A percentile compares a stretch with the other conserved stretches of the same genome.
Conservation (phyloP, 2,329 filamentous ascomycete species). For the Aspergillus sp. region DNA sequence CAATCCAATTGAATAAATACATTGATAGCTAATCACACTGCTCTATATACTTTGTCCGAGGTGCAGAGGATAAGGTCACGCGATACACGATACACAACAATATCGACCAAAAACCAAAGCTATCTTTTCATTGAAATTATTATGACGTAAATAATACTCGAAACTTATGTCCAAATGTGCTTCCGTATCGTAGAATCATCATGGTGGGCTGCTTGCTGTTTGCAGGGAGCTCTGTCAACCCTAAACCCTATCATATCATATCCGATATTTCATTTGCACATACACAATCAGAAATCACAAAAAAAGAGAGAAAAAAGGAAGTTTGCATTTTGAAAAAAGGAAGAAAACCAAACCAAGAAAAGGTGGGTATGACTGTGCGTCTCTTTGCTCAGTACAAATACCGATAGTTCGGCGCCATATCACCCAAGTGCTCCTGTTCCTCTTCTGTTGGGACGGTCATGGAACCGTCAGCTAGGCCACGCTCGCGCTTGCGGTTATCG, state of each 20-base stretch:
- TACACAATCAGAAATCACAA: background rate
- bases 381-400: conserved; percentile 25
- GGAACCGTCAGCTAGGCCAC: conserved; percentile 15
- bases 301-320: background rate
- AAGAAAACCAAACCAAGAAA: too few relatives aligned
- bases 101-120: too few relatives aligned
- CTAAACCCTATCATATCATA: conserved; percentile 6
- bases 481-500: conserved; percentile 36
- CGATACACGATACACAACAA: too few relatives aligned
- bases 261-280: background rate
- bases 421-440: conserved; percentile 31
- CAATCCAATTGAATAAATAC: too few relatives aligned
- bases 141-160: background rate
- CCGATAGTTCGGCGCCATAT: conserved; percentile 35
- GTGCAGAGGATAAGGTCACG: too few relatives aligned
- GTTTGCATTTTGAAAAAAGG: background rate
- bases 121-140: background rate
- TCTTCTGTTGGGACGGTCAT: conserved; percentile 18
- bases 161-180: background rate
- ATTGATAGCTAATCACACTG: too few relatives aligned
- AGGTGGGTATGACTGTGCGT: too few relatives aligned
- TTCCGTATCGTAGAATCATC: background rate
- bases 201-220: background rate
- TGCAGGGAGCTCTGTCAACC: conserved; percentile 1
- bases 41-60: too few relatives aligned